Percentiles rank a stretch among this genome's conserved stretches.
phyloP scores from a whole-genome alignment of 2,329 filamentous ascomycete genomes.

The Hymenoscyphus linearis region DNA sequence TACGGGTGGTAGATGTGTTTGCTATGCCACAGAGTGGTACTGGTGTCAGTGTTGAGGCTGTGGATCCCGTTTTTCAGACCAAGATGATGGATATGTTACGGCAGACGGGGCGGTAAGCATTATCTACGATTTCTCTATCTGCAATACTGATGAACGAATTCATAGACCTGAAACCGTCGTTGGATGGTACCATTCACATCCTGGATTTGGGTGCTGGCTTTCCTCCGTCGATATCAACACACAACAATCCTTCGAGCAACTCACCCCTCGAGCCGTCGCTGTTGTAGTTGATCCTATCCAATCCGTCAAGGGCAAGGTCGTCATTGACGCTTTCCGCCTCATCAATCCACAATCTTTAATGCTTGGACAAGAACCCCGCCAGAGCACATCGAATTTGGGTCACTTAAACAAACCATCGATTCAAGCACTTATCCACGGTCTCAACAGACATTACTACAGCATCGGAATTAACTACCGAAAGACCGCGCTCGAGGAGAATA shows the following conservation, averaged over 20 bases:
- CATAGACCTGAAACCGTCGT: constrained; percentile 89
- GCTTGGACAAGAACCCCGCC: constrained; percentile 94
- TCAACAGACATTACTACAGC: constrained; percentile 98
- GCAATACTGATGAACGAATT: constrained; percentile 8
- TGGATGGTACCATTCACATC: constrained; percentile 99
- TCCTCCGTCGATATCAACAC: constrained; percentile 99
- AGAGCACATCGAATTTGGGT: constrained; percentile 95
- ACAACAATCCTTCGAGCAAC: constrained; percentile 98
- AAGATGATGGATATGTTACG: constrained; percentile 99
- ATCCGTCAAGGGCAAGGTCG: constrained; percentile 98
- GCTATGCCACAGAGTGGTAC: constrained; percentile 99
- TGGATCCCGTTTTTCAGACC: constrained; percentile 97
- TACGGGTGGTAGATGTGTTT: constrained; percentile 96
- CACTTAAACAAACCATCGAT: constrained; percentile 99
- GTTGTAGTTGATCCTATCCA: constrained; percentile 98
- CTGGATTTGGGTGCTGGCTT: constrained; percentile 98
- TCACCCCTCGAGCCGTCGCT: constrained; percentile 92
- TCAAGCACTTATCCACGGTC: constrained; percentile 93
- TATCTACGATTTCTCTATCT: constrained; percentile 2
- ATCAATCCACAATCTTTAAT: constrained; percentile 98
- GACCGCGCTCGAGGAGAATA: constrained; percentile 96
- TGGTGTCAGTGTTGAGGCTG: constrained; percentile 95
- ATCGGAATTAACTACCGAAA: constrained; percentile 98
- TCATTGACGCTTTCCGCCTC: constrained; percentile 97
- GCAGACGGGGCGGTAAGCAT: constrained; percentile 80